Evolutionary conservation across 192 early-diverging fungal genomes (phyloP).

Genomic region (Linnemannia hyalina): DNA sequence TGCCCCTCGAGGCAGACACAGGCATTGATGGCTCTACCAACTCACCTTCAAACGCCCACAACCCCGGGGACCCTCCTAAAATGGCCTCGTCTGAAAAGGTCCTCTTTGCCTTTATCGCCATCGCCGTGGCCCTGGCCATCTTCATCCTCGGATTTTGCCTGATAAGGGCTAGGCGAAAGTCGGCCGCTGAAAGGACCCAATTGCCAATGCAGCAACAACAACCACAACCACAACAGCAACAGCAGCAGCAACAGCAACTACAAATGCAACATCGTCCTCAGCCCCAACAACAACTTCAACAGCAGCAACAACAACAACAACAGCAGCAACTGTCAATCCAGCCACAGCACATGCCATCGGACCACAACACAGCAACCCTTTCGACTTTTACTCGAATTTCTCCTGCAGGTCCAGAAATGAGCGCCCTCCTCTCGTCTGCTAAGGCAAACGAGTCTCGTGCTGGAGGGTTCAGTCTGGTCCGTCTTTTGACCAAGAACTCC

Average conservation of each 20-base stretch:
- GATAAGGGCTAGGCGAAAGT: neutral
- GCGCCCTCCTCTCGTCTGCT: neutral
- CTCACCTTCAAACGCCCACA: neutral
- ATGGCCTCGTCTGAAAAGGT: neutral
- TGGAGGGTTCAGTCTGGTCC: conserved; percentile 25
- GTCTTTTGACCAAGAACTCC: conserved; percentile 26
- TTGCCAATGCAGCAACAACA: conserved; percentile 8
- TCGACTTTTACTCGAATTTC: conserved; percentile 43
- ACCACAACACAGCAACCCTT: conserved; percentile 11
- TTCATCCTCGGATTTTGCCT: neutral
- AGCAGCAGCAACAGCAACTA: conserved; percentile 2
- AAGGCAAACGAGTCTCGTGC: conserved; percentile 1
- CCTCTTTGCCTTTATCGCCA: conserved; percentile 3
- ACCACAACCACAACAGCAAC: conserved; percentile 13
- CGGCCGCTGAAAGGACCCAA: neutral
- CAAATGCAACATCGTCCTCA: neutral
- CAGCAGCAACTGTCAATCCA: neutral
- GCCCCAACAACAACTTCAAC: neutral
- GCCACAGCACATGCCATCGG: neutral
- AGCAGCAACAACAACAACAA: neutral
- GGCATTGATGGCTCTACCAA: neutral
- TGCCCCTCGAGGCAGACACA: neutral
- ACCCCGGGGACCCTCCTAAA: neutral
- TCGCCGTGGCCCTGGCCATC: conserved; percentile 1
- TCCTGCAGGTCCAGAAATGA: conserved; percentile 21